Conservation (phyloP, 495 filamentous ascomycete genomes). For the Letharia lupina region DNA sequence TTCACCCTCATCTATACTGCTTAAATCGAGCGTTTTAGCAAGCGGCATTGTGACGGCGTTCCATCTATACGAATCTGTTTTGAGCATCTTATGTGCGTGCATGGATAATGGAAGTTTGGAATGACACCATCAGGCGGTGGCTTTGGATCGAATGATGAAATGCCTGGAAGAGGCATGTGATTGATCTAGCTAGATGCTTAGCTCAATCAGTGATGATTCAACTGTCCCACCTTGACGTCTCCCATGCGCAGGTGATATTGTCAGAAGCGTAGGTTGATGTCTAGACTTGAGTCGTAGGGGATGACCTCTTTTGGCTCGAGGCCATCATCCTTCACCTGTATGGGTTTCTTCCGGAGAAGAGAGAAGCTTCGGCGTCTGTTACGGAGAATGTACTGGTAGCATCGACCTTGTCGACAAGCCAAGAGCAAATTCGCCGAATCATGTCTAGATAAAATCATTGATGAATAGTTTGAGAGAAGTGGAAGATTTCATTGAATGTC, state of each 20-base stretch:
- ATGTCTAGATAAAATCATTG: too few relatives aligned
- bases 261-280: neutral
- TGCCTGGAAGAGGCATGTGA: constrained; percentile 1
- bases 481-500: neutral
- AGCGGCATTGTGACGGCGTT: constrained; percentile 20
- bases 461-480: too few relatives aligned
- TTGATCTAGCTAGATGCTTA: neutral
- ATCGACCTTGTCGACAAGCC: too few relatives aligned
- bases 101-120: neutral
- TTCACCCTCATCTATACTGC: neutral
- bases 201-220: neutral
- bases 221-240: neutral
- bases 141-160: neutral
- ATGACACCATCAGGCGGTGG: neutral
- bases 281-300: neutral
- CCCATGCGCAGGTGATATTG: neutral
- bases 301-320: neutral
- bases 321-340: neutral
- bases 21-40: constrained; percentile 15
- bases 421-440: too few relatives aligned
- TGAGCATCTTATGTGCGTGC: neutral
- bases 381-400: too few relatives aligned
- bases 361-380: neutral
- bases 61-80: constrained; percentile 6
- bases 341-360: neutral